Base-by-base conservation (phyloP, 352 stramenopile species). In the Globisporangium irregulare region DNA sequence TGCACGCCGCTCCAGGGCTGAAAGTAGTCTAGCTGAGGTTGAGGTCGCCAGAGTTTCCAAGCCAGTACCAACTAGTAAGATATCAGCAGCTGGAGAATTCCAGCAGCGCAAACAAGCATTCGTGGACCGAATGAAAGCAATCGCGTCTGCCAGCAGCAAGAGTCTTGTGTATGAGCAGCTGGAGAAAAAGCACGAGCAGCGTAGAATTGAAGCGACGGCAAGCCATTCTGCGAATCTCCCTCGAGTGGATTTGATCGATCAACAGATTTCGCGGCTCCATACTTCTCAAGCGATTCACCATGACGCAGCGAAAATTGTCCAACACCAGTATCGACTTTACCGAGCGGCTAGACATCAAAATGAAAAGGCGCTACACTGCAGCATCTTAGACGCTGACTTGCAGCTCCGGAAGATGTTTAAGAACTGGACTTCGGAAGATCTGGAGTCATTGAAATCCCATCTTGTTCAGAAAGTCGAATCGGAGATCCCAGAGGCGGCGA, bases 161-260 rank as follows among this genome's bases (percentile, higher is more conserved):
- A 93, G 83, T 59, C 54, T 91, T 9, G 84, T 95, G 5, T 91
- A 93, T 34, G 86, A 95, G 55, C 73, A 90, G 53, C 53, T 92
- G 22, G 80, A 87, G 54, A 84, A 81, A 54, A 81, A 83, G 41
- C 63, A 79, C 12, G 71, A 74, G 43, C 67, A 81, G 51, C 68
- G 74, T n/a, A 53, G 56, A 41, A 34, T 68, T 18, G 64, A 82
- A 20, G 20, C 25, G 54, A 25, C 25, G 18, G 10, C 25, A 27
- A 58, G 0, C 4, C 25, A 59, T 58, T 48, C 32, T 20, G 27
- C n/a, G 3, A 34, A 46, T 24, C 34, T 74, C 7, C 58, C 68
- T 20, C 65, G 58, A 41, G 24, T 72, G 4, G 68, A 77, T 15
- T 6, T 71, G 57, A 65, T 78, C 55, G 48, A 71, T 25, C 69